Evolutionary conservation across 1,284 basidiomycete genomes (phyloP).

Genomic region (Cutaneotrichosporon arboriforme): DNA sequence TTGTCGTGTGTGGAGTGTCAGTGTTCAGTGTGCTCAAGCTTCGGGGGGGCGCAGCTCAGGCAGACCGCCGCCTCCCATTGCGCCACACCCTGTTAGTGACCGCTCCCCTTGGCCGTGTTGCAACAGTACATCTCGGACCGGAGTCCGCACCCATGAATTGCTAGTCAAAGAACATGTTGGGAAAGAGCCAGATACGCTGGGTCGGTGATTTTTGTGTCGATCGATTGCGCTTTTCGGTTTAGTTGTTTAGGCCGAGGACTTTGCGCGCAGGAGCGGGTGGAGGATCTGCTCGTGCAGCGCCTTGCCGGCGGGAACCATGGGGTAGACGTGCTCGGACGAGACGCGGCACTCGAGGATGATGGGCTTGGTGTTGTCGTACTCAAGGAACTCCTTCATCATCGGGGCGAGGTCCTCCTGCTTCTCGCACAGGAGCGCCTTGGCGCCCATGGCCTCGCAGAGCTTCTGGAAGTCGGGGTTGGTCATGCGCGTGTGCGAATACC

Average conservation of each 20-base stretch:
- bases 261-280: constrained; percentile 24
- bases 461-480: constrained; percentile 88
- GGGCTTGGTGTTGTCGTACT: constrained; percentile 74
- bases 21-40: no score
- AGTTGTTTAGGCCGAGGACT: background rate
- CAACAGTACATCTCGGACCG: no score
- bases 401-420: constrained; percentile 70
- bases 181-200: no score
- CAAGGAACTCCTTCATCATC: constrained; percentile 98
- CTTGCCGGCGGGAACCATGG: constrained; percentile 75
- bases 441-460: constrained; percentile 82
- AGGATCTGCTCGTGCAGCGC: constrained; percentile 78
- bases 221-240: background rate
- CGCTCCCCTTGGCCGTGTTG: no score
- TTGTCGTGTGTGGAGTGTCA: no score
- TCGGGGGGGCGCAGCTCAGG: no score
- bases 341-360: constrained; percentile 87
- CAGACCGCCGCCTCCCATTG: no score
- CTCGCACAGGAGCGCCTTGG: constrained; percentile 77
- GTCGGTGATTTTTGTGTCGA: no score
- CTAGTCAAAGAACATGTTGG: no score
- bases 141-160: no score
- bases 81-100: no score
- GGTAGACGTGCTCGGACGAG: constrained; percentile 87
- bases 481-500: constrained; percentile 93